Percentiles rank a stretch among this genome's conserved stretches.
Conservation (phyloP, 805 yeast species). For the Scheffersomyces coipomensis region DNA sequence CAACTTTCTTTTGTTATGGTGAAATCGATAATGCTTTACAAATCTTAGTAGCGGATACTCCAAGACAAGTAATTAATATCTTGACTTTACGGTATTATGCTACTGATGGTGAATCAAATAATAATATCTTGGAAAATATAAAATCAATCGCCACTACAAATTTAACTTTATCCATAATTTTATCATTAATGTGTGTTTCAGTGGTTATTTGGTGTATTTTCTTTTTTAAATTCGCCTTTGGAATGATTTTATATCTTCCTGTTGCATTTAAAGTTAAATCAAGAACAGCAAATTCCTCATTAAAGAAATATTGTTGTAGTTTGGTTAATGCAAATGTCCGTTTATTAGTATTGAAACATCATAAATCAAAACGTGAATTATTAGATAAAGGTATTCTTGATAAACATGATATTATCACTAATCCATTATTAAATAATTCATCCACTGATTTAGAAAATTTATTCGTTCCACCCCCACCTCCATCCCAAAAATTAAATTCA, state of each 20-base stretch:
- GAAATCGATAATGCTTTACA: conserved; percentile 62
- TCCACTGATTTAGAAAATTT: conserved; percentile 5
- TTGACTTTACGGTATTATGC: conserved; percentile 59
- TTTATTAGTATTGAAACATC: conserved; percentile 43
- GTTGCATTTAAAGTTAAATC: conserved; percentile 38
- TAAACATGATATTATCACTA: conserved; percentile 19
- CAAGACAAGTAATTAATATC: conserved; percentile 83
- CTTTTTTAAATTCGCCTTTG: conserved; percentile 54
- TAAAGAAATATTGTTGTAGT: conserved; percentile 62
- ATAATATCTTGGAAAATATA: conserved; percentile 47
- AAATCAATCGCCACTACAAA: conserved; percentile 58
- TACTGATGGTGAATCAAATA: conserved; percentile 43
- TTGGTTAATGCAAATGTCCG: conserved; percentile 60
- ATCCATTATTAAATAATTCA: conserved; percentile 22
- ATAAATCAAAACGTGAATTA: conserved; percentile 33
- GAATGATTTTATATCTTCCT: conserved; percentile 51
- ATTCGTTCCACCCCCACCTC: background rate
- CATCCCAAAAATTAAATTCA: background rate
- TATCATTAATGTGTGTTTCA: conserved; percentile 75
- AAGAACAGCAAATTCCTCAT: conserved; percentile 32
- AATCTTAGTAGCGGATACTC: conserved; percentile 75
- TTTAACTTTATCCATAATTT: conserved; percentile 63
- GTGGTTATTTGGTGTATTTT: conserved; percentile 72
- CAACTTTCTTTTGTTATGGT: conserved; percentile 63
- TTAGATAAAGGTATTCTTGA: conserved; percentile 28